Evolutionary conservation across 1,284 basidiomycete genomes (phyloP), one percentile per base, ranked within the genome.

Genomic region (Takashimella tepidaria): DNA sequence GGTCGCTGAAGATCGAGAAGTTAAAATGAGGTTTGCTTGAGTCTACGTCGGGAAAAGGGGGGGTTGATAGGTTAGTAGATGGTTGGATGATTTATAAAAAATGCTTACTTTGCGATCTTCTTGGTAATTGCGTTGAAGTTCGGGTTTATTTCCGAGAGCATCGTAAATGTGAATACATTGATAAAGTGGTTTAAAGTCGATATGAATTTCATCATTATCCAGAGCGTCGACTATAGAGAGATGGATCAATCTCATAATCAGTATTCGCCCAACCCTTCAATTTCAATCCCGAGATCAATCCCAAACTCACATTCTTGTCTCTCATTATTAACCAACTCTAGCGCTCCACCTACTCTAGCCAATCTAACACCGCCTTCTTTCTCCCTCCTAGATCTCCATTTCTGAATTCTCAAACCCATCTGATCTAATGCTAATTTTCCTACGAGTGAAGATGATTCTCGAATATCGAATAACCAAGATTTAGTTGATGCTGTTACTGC

Each of bases 141-240:
- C 92, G 50, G 90, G 86, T 20, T 93, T 81, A 13, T 86, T 85
- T 68, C 95, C 90, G 13, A 99, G 79, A 3, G 92, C 85, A 54
- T 90, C 87, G 75, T 98, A 93, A 59, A 98, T 98, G 67, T 97
- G 95, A 47, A 99, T 95, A 69, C 91, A 96, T 76, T 98, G 90
- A 67, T 93, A 97, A 13, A 99, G 75, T 5, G 96, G 93, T 63
- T 87, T 87, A 78, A 98, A 98, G 74, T 98, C 92, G 47, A 99
- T 88, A 49, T 81, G 79, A 37, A 96, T 81, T 53, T 86, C 82
- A 48, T 95, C 89, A 66, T 95, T 96, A 60, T 98, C 86, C 23
- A 98, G 80, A 3, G 93, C 87, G 70, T 96, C 88, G 74, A 88
- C 92, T 96, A 59, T 8, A 13, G 31, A 10, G 10, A 25, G 54